phyloP scores from a whole-genome alignment of 2,329 filamentous ascomycete species.

The Claviceps sp. region DNA sequence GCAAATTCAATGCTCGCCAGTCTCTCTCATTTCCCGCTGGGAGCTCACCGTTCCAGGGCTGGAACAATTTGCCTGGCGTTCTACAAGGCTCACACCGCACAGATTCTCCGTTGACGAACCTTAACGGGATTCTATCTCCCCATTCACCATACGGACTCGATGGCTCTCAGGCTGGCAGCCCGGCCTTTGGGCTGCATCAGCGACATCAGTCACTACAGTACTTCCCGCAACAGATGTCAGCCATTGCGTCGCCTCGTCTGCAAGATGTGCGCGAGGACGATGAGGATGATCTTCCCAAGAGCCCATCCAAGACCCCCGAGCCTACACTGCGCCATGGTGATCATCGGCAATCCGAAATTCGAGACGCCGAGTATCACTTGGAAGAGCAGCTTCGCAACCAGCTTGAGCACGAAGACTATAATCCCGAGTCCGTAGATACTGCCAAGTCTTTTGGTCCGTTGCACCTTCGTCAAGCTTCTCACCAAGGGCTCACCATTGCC shows the following conservation, averaged over 20 bases:
- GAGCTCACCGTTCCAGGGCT: conserved; percentile 53
- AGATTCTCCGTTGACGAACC: conserved; percentile 48
- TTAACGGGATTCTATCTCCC: conserved; percentile 47
- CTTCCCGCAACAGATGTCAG: conserved; percentile 39
- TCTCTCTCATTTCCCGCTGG: conserved; percentile 54
- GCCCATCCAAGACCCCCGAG: conserved; percentile 41
- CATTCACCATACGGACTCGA: conserved; percentile 49
- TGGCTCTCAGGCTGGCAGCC: conserved; percentile 28
- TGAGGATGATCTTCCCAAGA: conserved; percentile 43
- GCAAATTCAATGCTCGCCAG: conserved; percentile 55
- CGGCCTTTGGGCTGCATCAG: conserved; percentile 34
- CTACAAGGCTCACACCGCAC: conserved; percentile 38
- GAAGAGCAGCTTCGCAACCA: conserved; percentile 69
- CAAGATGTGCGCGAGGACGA: conserved; percentile 65
- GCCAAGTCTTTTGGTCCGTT: conserved; percentile 14
- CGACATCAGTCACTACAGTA: conserved; percentile 48
- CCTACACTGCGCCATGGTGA: conserved; percentile 37
- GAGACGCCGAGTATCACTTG: conserved; percentile 74
- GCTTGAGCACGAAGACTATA: conserved; percentile 66
- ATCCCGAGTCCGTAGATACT: conserved; percentile 34
- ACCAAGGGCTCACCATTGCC: conserved; percentile 34
- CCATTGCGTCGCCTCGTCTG: conserved; percentile 45
- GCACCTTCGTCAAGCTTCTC: conserved; percentile 33
- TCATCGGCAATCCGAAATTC: conserved; percentile 73
- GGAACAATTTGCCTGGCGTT: conserved; percentile 44